Percentiles rank a stretch among this genome's conserved stretches.
Evolutionary conservation across 2,329 filamentous ascomycete species (phyloP).

Genomic region (Alternaria metachromatica): DNA sequence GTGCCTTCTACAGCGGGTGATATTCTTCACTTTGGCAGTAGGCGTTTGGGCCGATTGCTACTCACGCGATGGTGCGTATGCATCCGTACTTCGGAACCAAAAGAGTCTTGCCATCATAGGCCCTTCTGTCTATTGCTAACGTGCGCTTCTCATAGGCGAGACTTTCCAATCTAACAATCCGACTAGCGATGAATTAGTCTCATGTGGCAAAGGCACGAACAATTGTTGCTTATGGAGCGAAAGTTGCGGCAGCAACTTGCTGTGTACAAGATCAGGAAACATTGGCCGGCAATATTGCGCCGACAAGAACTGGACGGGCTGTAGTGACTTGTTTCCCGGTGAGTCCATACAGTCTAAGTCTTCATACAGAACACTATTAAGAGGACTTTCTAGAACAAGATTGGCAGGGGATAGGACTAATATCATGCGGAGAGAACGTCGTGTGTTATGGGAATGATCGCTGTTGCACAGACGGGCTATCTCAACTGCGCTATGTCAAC

Average conservation of each 20-base stretch:
- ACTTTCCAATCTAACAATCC: background rate
- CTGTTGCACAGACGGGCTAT: background rate
- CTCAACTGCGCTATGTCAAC: background rate
- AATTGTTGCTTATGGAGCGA: background rate
- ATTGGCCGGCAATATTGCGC: conserved; percentile 1
- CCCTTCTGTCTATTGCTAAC: background rate
- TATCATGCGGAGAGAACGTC: background rate
- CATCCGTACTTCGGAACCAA: background rate
- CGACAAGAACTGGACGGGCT: background rate
- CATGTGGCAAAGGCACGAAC: background rate
- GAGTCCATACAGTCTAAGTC: background rate
- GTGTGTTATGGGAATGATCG: background rate
- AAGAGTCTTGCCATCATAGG: background rate
- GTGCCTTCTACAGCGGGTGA: background rate
- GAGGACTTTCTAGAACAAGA: background rate
- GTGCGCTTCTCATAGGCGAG: background rate
- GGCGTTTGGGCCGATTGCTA: background rate
- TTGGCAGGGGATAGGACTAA: background rate
- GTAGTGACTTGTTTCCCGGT: background rate
- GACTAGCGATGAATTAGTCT: background rate
- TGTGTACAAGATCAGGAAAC: background rate
- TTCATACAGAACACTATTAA: background rate
- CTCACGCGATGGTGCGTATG: background rate
- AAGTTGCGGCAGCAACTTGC: background rate
- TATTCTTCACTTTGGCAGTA: background rate